Conservation (phyloP, 164 flowering plant species). For the Aristolochia fimbriata region DNA sequence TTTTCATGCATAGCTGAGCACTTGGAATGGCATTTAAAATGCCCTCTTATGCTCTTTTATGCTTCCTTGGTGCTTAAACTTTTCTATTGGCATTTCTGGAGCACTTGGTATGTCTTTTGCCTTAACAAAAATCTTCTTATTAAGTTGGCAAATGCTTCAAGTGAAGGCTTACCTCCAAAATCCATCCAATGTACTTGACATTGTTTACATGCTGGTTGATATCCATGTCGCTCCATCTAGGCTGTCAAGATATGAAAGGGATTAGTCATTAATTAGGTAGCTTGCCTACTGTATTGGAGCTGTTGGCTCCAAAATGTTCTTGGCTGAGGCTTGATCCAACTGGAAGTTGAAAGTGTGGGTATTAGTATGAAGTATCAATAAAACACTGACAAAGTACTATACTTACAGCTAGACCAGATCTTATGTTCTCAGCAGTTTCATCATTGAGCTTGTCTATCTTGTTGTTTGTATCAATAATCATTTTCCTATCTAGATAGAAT, state of each 20-base stretch:
- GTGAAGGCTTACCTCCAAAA: slow-evolving; percentile 50
- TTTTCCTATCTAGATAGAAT: slow-evolving; percentile 3
- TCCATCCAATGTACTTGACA: slow-evolving; percentile 85
- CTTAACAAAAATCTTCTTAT: neutral
- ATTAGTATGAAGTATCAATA: neutral
- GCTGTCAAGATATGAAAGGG: slow-evolving; percentile 27
- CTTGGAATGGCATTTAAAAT: too few relatives aligned
- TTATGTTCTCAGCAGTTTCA: slow-evolving; percentile 46
- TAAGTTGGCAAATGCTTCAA: neutral
- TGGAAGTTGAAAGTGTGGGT: neutral
- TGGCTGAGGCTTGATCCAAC: neutral
- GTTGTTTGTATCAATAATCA: slow-evolving; percentile 19
- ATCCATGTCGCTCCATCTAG: slow-evolving; percentile 85
- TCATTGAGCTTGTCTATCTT: slow-evolving; percentile 56
- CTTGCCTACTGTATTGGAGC: neutral
- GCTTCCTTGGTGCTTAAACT: neutral
- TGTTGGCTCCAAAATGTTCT: neutral
- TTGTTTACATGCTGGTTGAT: slow-evolving; percentile 80
- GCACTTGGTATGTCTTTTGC: neutral
- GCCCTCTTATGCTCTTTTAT: too few relatives aligned
- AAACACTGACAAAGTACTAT: neutral
- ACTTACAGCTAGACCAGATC: slow-evolving; percentile 67
- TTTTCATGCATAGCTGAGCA: too few relatives aligned
- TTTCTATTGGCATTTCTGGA: neutral
- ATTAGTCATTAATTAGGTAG: too few relatives aligned